Evolutionary conservation across 495 filamentous ascomycete genomes (phyloP), one percentile per base, ranked within the genome.

Genomic region (Mytilinidion resinicola): DNA sequence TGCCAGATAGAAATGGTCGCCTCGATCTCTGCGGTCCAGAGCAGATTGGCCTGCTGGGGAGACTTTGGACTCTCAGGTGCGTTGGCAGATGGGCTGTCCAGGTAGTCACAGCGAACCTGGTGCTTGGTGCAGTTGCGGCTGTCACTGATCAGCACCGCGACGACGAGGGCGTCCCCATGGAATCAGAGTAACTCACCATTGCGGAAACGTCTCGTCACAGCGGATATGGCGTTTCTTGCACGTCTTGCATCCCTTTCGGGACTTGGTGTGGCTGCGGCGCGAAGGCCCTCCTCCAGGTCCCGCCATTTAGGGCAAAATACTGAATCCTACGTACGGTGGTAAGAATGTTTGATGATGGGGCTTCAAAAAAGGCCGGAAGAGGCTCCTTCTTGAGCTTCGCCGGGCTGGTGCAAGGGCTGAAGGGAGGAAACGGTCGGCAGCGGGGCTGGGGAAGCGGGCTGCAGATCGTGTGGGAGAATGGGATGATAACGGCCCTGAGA

Each of bases 61-160:
- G 82, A 81, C 30, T 76, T 72, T 34, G 84, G 78, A 57, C 59
- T 60, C 25, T 66, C 63, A 44, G 84, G 75, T 55, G 88, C 85
- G 52, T 84, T 78, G 21, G 80, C 76, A 33, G 82, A 76, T 2
- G 76, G 70, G 56, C 82, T 81, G 67, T 96, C 90, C 80, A 95
- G 92, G 73, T 97, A 98, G 65, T 95, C 92, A 73, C 93, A 98
- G 68, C 91, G 85, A 65, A 95, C 92, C 76, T 96, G 95, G 73
- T 98, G 93, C 72, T 97, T 97, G 53, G 92, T 96, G 74, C 93
- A 98, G 74, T 97, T 97, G 60, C 89, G 89, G 76, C 92, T 97
- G 65, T 34, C 33, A 21, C 35, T 47, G 8, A 20, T 37, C 9
- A 51, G 14, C 7, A 42, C 33, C 36, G n/a, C 3, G 11, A 7